Evolutionary conservation across 2,329 filamentous ascomycete genomes (phyloP).

Genomic region (Coniochaeta sp.): DNA sequence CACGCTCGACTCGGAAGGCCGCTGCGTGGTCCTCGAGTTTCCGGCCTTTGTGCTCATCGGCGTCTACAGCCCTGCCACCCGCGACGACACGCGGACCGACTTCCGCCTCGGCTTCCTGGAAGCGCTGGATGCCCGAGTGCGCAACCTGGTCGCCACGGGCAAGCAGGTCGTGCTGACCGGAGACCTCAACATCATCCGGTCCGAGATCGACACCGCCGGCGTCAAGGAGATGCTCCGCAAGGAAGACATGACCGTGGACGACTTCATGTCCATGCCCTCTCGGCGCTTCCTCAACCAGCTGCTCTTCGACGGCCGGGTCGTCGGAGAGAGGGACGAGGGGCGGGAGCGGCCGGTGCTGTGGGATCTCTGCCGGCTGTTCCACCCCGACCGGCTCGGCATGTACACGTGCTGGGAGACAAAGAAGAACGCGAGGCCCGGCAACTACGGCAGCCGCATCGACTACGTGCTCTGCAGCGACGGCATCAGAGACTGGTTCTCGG

Average conservation of each 20-base stretch:
- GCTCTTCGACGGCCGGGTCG: conserved; percentile 63
- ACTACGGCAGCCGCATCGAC: conserved; percentile 88
- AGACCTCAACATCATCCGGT: conserved; percentile 73
- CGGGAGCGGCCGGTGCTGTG: conserved; percentile 67
- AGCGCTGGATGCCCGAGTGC: conserved; percentile 73
- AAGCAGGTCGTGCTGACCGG: conserved; percentile 83
- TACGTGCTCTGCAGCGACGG: conserved; percentile 78
- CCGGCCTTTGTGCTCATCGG: conserved; percentile 90
- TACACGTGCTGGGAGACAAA: conserved; percentile 97
- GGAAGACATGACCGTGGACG: conserved; percentile 57
- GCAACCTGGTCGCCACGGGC: conserved; percentile 72
- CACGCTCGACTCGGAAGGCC: conserved; percentile 80
- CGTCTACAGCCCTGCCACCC: conserved; percentile 84
- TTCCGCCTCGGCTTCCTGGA: conserved; percentile 77
- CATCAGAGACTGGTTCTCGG: conserved; percentile 73
- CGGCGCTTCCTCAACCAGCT: conserved; percentile 80
- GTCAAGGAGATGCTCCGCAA: conserved; percentile 65
- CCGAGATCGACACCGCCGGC: conserved; percentile 69
- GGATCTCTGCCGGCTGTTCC: conserved; percentile 78
- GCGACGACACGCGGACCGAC: conserved; percentile 74
- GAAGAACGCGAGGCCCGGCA: conserved; percentile 90
- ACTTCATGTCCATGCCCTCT: conserved; percentile 66
- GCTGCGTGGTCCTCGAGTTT: conserved; percentile 87
- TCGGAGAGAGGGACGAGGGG: conserved; percentile 59
- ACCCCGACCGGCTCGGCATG: conserved; percentile 78